Conservation (phyloP, 495 filamentous ascomycete species). For the Aspergillus hancockii region DNA sequence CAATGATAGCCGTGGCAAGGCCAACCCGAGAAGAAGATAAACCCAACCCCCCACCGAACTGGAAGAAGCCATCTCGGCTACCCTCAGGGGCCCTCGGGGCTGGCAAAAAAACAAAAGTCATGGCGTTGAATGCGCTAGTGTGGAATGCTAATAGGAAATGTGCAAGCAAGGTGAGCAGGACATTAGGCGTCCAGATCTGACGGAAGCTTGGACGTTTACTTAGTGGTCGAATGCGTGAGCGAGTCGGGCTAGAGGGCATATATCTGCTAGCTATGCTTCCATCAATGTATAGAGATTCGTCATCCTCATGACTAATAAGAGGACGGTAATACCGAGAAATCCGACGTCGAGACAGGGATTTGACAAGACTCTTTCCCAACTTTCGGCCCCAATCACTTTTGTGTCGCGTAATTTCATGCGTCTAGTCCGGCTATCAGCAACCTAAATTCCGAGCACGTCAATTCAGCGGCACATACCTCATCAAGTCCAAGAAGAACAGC, state of each 20-base stretch:
- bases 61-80: slow-evolving; percentile 52
- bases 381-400: slow-evolving; percentile 52
- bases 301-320: slow-evolving; percentile 26
- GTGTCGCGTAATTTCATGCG: slow-evolving; percentile 49
- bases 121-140: slow-evolving; percentile 71
- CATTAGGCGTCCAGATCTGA: slow-evolving; percentile 62
- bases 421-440: slow-evolving; percentile 33
- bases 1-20: slow-evolving; percentile 67
- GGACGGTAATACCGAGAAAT: slow-evolving; percentile 29
- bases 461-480: slow-evolving; percentile 43
- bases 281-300: slow-evolving; percentile 35
- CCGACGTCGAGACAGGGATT: slow-evolving; percentile 31
- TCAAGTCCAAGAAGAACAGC: slow-evolving; percentile 59
- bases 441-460: not conserved
- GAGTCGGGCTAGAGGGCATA: slow-evolving; percentile 29
- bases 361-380: slow-evolving; percentile 43
- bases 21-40: slow-evolving; percentile 69
- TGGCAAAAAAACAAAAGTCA: slow-evolving; percentile 73
- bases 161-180: slow-evolving; percentile 60
- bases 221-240: slow-evolving; percentile 16
- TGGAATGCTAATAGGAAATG: slow-evolving; percentile 73
- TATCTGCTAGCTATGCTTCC: slow-evolving; percentile 31
- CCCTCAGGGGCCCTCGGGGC: slow-evolving; percentile 57
- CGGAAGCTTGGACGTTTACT: slow-evolving; percentile 51
- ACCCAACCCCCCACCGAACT: slow-evolving; percentile 73